Evolutionary conservation across 1,284 basidiomycete genomes (phyloP).

Genomic region (Xerocomus cyaneibrunnescens): DNA sequence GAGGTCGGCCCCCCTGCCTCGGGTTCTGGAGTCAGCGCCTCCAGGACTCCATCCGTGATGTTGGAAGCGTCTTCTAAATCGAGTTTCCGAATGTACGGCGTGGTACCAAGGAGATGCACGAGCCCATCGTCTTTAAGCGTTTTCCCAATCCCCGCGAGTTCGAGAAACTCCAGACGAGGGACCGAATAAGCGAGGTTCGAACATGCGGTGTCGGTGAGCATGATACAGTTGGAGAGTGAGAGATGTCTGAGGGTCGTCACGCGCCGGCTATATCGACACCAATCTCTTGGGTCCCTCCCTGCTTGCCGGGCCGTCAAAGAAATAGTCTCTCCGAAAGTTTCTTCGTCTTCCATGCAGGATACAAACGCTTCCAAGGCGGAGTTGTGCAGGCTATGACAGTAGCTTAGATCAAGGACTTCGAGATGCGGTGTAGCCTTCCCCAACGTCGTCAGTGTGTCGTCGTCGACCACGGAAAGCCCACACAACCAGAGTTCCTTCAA

Average conservation of each 20-base stretch:
- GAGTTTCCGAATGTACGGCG: constrained; percentile 68
- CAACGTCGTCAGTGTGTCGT: constrained; percentile 57
- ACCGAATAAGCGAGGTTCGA: constrained; percentile 69
- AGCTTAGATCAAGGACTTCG: constrained; percentile 81
- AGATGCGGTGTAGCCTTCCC: constrained; percentile 68
- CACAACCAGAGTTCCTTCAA: constrained; percentile 63
- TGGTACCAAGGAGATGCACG: constrained; percentile 68
- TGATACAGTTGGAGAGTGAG: constrained; percentile 69
- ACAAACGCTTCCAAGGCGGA: constrained; percentile 74
- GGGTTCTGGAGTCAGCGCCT: constrained; percentile 57
- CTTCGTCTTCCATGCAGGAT: constrained; percentile 46
- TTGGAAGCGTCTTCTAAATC: constrained; percentile 84
- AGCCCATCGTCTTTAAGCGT: constrained; percentile 70
- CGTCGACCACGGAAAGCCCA: constrained; percentile 61
- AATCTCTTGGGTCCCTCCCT: constrained; percentile 57
- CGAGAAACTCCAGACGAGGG: constrained; percentile 77
- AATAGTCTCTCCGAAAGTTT: constrained; percentile 40
- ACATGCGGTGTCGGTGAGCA: constrained; percentile 75
- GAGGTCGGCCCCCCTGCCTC: constrained; percentile 2
- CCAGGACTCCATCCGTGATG: constrained; percentile 72
- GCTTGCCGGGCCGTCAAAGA: constrained; percentile 60
- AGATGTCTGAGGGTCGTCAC: constrained; percentile 77
- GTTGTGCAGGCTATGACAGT: constrained; percentile 69
- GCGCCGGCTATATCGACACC: constrained; percentile 54
- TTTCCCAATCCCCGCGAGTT: constrained; percentile 76